Percentiles rank a stretch among this genome's conserved stretches.
Evolutionary conservation across 148 eudicot species (phyloP).

Genomic region (Camellia japonica): DNA sequence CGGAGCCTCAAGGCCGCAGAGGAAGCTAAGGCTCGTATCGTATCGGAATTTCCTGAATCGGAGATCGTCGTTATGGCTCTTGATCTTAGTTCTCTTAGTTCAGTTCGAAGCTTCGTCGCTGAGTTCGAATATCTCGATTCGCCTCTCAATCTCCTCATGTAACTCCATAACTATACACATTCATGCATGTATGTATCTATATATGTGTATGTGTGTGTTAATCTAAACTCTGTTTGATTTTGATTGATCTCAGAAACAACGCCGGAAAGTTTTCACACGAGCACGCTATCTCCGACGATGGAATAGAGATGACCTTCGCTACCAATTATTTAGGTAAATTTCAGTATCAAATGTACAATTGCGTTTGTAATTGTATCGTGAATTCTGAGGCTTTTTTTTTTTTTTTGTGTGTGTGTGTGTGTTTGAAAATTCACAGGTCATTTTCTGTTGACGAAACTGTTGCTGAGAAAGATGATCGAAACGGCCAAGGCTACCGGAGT

Average conservation of each 20-base stretch:
- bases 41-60: constrained; percentile 58
- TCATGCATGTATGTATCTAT: no score
- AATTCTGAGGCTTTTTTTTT: neutral
- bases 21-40: constrained; percentile 56
- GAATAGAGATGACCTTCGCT: constrained; percentile 92
- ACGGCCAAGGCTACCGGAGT: constrained; percentile 58
- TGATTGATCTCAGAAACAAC: constrained; percentile 61
- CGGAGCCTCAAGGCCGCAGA: constrained; percentile 74
- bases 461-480: constrained; percentile 71
- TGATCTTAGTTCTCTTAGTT: constrained; percentile 80
- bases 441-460: constrained; percentile 64
- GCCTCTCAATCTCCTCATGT: constrained; percentile 95
- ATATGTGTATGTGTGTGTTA: neutral
- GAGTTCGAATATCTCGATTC: constrained; percentile 61
- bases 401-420: neutral
- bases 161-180: neutral
- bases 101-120: constrained; percentile 57
- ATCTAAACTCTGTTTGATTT: neutral
- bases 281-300: constrained; percentile 68
- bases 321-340: constrained; percentile 78
- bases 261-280: constrained; percentile 84
- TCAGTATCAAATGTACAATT: neutral
- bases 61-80: constrained; percentile 66
- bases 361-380: neutral
- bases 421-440: constrained; percentile 42